Base-by-base conservation (phyloP, 116 monocot species). In the Dioscorea cayenensis region DNA sequence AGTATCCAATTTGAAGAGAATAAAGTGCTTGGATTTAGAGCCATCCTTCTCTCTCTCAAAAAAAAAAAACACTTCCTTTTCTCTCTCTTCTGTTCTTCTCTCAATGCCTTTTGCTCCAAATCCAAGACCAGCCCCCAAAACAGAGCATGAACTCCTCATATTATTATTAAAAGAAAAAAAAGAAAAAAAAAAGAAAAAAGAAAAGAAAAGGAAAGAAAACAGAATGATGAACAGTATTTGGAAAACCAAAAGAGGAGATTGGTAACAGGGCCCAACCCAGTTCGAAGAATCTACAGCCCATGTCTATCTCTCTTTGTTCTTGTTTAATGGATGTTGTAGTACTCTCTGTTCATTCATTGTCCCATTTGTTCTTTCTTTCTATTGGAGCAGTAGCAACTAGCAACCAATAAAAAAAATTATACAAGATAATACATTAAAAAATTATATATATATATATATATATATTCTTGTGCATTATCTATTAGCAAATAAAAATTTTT, bases 1-100 rank as follows among this genome's bases (percentile, higher is more conserved):
- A 84, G 84, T 64, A 78, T 80, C 73, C 75, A 85, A 80, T 84
- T 83, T 83, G 89, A 83, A 80, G 85, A 75, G 84, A 82, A 82
- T 84, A 80, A 81, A 85, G 84, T 70, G 78, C 59, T 37, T 32
- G 63, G 59, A 71, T 65, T 29, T 65, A 59, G 21, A 66, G 19
- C 52, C 63, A 49, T 51, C 60, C 62, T 62, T 55, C 63, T 63
- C 60, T 38, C 6, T 75, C 65, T 60, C 4, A 32, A 32, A 32
- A 32, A 32, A 32, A 4, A 32, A 32, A 32, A 32, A 59, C 60
- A 72, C 75, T 71, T n/a, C 61, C 58, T 58, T 36, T 49, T 62
- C 23, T 55, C 55, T 66, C 60, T 38, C 11, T 27, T 23, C 51
- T 74, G 23, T 36, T 13, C 77, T 37, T 38, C 60, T 64, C 67